Conservation (phyloP, 2,329 filamentous ascomycete genomes). For the Davidsoniella virescens region DNA sequence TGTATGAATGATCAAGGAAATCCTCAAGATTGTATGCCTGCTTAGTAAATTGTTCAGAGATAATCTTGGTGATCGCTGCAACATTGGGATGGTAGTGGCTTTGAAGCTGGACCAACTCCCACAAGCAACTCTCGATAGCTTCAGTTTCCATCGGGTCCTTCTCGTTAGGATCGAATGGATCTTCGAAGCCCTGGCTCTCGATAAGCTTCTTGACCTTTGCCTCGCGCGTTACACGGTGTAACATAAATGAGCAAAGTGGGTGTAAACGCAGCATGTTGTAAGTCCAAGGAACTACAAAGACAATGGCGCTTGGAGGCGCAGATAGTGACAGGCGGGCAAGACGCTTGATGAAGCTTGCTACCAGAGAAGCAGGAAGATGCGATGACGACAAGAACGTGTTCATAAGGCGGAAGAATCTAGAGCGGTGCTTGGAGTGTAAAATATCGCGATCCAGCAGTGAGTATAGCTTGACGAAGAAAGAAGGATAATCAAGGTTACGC, state of each 20-base stretch:
- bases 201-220: conserved; percentile 40
- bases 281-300: conserved; percentile 77
- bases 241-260: conserved; percentile 86
- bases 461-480: conserved; percentile 88
- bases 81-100: conserved; percentile 95
- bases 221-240: conserved; percentile 59
- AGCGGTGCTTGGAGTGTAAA: conserved; percentile 85
- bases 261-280: conserved; percentile 90
- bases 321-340: conserved; percentile 70
- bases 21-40: conserved; percentile 90
- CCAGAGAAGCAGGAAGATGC: conserved; percentile 76
- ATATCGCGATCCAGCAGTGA: conserved; percentile 74
- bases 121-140: conserved; percentile 83
- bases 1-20: conserved; percentile 89
- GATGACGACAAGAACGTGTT: conserved; percentile 83
- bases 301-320: conserved; percentile 77
- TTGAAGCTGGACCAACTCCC: conserved; percentile 85
- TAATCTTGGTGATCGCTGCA: conserved; percentile 79
- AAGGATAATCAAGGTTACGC: conserved; percentile 88
- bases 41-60: conserved; percentile 95
- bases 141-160: conserved; percentile 67
- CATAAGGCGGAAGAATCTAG: conserved; percentile 79
- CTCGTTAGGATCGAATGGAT: conserved; percentile 65
- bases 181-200: conserved; percentile 42
- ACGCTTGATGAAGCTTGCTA: conserved; percentile 95